Evolutionary conservation across 2,329 filamentous ascomycete species (phyloP), one percentile per base, ranked within the genome.

Genomic region (Aureobasidium sp.): DNA sequence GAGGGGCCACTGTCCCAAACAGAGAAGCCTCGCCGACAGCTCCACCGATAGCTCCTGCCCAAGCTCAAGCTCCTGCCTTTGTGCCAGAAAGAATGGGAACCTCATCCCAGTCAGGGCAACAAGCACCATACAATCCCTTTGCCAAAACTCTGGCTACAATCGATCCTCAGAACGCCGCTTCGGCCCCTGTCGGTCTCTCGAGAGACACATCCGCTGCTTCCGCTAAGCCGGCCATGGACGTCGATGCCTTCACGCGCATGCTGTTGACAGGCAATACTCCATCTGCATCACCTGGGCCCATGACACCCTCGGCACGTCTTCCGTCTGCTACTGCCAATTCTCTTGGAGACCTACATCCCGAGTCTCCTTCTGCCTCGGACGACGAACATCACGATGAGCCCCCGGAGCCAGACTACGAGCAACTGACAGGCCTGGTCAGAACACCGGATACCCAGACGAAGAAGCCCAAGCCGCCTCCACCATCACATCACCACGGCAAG

Each of bases 401-500:
- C 4, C 66, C 75, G 2, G 81, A 82, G 44, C 75, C 75, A 40
- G 74, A 75, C 5, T 74, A 77, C 15, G 78, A 82, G 62, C 35
- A 42, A 29, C 63, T 68, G 48, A 63, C 70, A 11, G 67, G 63
- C 15, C 58, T 72, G 19, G 70, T 72, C 45, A 69, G 68, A 42
- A 61, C 63, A n/a, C 66, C 67, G 24, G 69, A 71, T 47, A 33
- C 40, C 27, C 40, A 45, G 11, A 1, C 53, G 8, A 70, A 69
- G 49, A 64, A 69, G 61, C 84, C 82, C 71, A 83, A 83, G 61
- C 87, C 87, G 8, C 88, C 88, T 5, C 87, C 87, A 5, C 88
- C 88, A 2, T 90, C 82, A 69, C 90, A 86, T 31, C 84, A 87
- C 62, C 87, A 90, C 73, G 89, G 89, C 1, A 90, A 86, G 71